Evolutionary conservation across 345 rosid genomes (phyloP), one percentile per base, ranked within the genome.

Genomic region (Syzygium grande): DNA sequence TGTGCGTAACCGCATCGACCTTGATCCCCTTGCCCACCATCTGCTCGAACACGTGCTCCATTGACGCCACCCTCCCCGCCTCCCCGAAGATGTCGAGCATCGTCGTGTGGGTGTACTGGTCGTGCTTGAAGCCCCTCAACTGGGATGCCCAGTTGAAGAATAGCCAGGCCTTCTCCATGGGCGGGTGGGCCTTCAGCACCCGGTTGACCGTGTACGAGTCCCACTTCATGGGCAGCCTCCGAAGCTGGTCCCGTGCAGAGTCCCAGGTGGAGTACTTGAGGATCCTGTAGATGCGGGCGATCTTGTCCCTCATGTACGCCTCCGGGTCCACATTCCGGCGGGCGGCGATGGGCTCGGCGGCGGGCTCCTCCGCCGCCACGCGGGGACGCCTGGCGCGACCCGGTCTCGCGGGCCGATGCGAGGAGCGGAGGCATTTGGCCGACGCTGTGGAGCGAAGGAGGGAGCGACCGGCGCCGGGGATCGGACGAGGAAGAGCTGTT

Each of bases 21-120:
- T 88, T 86, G 16, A 95, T 87, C 17, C 94, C 98, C 68, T 91
- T 93, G 56, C 93, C 94, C 77, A 90, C 92, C 99, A 97, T 97
- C 55, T 90, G 91, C 84, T 89, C 65, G 58, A 93, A 97, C 56
- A 96, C 92, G 41, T 91, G 89, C 86, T 86, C 91, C 98, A 96
- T 95, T 4, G 96, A 94, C 21, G 93, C 91, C 73, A 96, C 89
- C 88, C 97, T 92, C 85, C 96, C 96, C 3, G 98, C 98, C 91
- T 96, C 98, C 11, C 99, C 99, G 90, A 97, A 96, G 88, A 97
- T 94, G 86, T 96, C 97, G 43, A 97, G 96, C 98, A 97, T 97
- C 56, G 99, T 97, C 52, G 99, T 95, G 94, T 91, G 94, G 29
- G 98, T 96, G 92, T 94, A 97, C 73, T 93, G 98, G 86, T 97